phyloP scores from a whole-genome alignment of 208 protist genomes.

The Wallacemonas sp. region DNA sequence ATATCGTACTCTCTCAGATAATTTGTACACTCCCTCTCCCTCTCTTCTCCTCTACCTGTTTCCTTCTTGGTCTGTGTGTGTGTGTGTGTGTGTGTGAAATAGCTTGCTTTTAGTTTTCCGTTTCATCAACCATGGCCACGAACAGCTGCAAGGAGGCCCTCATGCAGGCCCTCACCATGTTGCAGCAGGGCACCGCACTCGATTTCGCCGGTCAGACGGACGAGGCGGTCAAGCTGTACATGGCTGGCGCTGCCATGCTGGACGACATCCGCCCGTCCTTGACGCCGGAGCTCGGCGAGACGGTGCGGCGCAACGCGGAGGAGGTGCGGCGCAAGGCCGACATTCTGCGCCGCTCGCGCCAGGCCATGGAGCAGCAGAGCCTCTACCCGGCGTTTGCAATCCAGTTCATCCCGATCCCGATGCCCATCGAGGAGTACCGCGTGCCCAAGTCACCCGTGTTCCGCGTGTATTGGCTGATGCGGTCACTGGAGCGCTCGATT shows the following conservation, averaged over 20 bases:
- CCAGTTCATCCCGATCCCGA: conserved; percentile 53
- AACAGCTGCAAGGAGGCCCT: conserved; percentile 46
- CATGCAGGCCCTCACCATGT: conserved; percentile 60
- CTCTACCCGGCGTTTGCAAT: conserved; percentile 65
- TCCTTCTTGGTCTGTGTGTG: conserved; percentile 4
- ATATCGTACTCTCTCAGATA: too few species aligned
- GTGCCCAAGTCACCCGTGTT: conserved; percentile 43
- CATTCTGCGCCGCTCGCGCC: conserved; percentile 46
- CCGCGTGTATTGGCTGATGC: conserved; percentile 84
- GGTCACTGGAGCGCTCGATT: conserved; percentile 65
- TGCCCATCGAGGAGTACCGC: conserved; percentile 64
- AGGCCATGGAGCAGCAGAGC: conserved; percentile 36
- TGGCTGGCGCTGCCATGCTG: conserved; percentile 45
- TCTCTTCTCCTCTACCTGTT: not conserved
- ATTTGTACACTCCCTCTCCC: not conserved
- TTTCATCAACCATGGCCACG: too few species aligned
- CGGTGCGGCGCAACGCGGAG: conserved; percentile 52
- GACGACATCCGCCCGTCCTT: conserved; percentile 50
- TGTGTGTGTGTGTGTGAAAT: not conserved
- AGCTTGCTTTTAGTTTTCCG: too few species aligned
- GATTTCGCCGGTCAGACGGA: conserved; percentile 57
- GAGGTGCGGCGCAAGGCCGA: conserved; percentile 65
- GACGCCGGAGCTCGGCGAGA: conserved; percentile 45
- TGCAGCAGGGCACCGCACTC: conserved; percentile 73
- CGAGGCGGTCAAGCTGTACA: conserved; percentile 75